Evolutionary conservation across 805 yeast genomes (phyloP).

Genomic region (Huiozyma naganishii): DNA sequence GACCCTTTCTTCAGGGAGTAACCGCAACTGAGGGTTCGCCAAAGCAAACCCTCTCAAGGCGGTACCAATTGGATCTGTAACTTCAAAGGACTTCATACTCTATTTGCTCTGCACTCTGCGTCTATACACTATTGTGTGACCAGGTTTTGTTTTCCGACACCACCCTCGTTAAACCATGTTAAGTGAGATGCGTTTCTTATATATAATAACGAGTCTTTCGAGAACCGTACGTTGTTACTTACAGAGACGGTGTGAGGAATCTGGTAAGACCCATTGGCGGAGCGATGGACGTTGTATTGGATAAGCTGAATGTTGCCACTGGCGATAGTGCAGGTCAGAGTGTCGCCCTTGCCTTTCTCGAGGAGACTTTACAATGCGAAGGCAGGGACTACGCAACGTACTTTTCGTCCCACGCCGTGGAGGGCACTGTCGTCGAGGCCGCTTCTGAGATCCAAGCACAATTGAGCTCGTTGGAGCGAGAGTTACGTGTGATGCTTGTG

Average conservation of each 20-base stretch:
- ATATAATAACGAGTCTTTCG: too few relatives aligned
- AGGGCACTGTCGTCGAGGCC: slow-evolving; percentile 42
- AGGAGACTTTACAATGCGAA: slow-evolving; percentile 38
- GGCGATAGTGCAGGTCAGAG: too few relatives aligned
- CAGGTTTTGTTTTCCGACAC: too few relatives aligned
- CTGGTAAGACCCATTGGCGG: too few relatives aligned
- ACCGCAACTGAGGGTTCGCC: slow-evolving; percentile 29
- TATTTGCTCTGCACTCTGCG: too few relatives aligned
- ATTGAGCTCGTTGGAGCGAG: slow-evolving; percentile 38
- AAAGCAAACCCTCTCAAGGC: slow-evolving; percentile 31
- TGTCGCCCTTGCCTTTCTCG: slow-evolving; percentile 16
- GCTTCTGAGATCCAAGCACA: slow-evolving; percentile 60
- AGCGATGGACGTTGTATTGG: too few relatives aligned
- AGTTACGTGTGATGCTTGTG: slow-evolving; percentile 32
- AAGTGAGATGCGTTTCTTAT: too few relatives aligned
- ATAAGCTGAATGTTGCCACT: too few relatives aligned
- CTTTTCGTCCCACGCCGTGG: slow-evolving; percentile 31
- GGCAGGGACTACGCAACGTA: slow-evolving; percentile 35
- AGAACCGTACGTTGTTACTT: too few relatives aligned
- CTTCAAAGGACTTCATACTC: slow-evolving; percentile 30
- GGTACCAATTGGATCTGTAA: slow-evolving; percentile 29
- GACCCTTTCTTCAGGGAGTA: slow-evolving; percentile 30
- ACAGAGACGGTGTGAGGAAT: too few relatives aligned
- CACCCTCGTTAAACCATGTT: too few relatives aligned
- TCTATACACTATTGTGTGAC: too few relatives aligned